Evolutionary conservation across 2,329 filamentous ascomycete species (phyloP).

Genomic region (Sarocladium oryzae): DNA sequence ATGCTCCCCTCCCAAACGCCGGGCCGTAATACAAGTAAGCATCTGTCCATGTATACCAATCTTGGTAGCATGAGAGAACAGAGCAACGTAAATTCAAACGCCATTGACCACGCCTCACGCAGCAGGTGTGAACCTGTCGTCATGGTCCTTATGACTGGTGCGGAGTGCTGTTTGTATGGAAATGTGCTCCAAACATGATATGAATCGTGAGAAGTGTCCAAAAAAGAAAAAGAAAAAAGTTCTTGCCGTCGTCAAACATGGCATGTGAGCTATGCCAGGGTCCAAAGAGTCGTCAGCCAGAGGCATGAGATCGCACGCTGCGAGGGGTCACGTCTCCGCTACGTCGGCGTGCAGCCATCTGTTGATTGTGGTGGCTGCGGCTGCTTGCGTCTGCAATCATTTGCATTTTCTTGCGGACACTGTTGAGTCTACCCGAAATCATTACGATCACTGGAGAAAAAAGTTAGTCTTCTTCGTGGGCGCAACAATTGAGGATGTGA

Average conservation of each 20-base stretch:
- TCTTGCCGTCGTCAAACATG: conserved; percentile 9
- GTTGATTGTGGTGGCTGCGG: conserved; percentile 37
- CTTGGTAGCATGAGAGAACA: neutral
- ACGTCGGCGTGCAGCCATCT: conserved; percentile 36
- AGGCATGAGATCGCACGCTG: conserved; percentile 44
- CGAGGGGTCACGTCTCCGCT: conserved; percentile 52
- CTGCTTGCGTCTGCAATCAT: conserved; percentile 53
- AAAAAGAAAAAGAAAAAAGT: too few relatives aligned
- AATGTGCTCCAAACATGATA: neutral
- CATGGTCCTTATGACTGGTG: neutral
- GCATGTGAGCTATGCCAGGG: neutral
- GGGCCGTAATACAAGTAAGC: neutral
- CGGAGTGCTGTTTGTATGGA: neutral
- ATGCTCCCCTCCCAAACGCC: conserved; percentile 2
- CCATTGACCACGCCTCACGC: neutral
- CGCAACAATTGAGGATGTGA: conserved; percentile 7
- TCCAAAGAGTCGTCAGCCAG: conserved; percentile 20
- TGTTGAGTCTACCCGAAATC: conserved; percentile 49
- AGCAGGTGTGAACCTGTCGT: neutral
- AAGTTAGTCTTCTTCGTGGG: conserved; percentile 19
- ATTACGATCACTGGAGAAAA: conserved; percentile 55
- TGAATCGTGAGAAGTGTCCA: conserved; percentile 7
- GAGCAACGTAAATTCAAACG: neutral
- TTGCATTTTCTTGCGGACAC: conserved; percentile 54
- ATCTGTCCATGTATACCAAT: neutral